Conservation (phyloP, 208 protist species). For the Leishmania mexicana region DNA sequence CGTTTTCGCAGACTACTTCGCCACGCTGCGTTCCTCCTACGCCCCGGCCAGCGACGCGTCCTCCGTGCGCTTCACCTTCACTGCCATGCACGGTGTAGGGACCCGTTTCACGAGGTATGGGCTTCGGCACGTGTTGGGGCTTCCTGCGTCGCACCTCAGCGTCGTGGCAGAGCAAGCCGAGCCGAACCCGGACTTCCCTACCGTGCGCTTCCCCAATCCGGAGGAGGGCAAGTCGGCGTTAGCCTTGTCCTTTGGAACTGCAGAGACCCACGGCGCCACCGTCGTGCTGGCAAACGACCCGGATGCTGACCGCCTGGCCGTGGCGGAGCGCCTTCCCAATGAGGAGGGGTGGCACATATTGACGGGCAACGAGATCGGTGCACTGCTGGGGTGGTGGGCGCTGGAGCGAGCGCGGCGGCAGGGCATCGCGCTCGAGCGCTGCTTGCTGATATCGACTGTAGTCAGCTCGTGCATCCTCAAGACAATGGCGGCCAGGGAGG, state of each 20-base stretch:
- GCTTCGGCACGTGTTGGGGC: conserved; percentile 67
- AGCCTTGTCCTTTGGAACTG: conserved; percentile 87
- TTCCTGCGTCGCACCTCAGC: conserved; percentile 51
- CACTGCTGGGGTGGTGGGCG: conserved; percentile 96
- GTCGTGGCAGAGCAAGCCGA: conserved; percentile 85
- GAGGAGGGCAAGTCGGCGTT: conserved; percentile 96
- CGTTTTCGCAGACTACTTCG: conserved; percentile 70
- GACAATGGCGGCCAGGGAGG: conserved; percentile 93
- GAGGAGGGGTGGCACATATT: conserved; percentile 93
- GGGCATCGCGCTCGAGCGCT: conserved; percentile 48
- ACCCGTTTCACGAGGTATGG: conserved; percentile 64
- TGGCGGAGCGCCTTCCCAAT: conserved; percentile 83
- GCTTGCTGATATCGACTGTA: conserved; percentile 71
- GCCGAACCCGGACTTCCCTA: conserved; percentile 98
- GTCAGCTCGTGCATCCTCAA: conserved; percentile 90
- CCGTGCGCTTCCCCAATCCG: conserved; percentile 98
- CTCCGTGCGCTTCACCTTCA: conserved; percentile 64
- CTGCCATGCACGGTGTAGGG: conserved; percentile 96
- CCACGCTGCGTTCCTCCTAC: conserved; percentile 46
- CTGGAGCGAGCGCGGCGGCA: conserved; percentile 53
- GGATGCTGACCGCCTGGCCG: conserved; percentile 97
- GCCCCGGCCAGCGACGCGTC: conserved; percentile 20
- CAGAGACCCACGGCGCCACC: conserved; percentile 46
- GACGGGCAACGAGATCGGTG: conserved; percentile 98
- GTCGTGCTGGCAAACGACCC: conserved; percentile 99